Evolutionary conservation across 1,284 basidiomycete species (phyloP).

Genomic region (Trichosporon asahii): DNA sequence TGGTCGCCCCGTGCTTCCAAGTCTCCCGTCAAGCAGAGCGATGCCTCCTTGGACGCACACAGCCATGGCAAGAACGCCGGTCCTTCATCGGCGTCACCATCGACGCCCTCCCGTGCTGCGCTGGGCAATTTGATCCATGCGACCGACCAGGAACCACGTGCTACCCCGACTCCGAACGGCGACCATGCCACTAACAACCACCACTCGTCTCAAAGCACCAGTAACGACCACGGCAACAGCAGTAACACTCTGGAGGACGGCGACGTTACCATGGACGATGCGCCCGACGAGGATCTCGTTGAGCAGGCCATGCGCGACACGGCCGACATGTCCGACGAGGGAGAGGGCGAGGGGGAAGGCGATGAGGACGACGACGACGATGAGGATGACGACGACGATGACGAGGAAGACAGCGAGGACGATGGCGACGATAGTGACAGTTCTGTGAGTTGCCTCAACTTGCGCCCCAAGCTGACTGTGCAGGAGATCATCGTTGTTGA

Average conservation of each 20-base stretch:
- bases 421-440: constrained; percentile 27
- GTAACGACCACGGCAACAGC: background rate
- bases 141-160: constrained; percentile 14
- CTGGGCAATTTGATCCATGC: constrained; percentile 17
- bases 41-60: constrained; percentile 2
- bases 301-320: constrained; percentile 21
- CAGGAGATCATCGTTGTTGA: constrained; percentile 25
- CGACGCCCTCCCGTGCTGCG: constrained; percentile 17
- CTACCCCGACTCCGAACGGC: constrained; percentile 5
- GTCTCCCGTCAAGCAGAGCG: constrained; percentile 4
- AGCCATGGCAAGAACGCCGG: background rate
- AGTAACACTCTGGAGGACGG: constrained; percentile 9
- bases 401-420: constrained; percentile 47
- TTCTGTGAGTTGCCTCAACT: constrained; percentile 17
- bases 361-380: constrained; percentile 53
- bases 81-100: constrained; percentile 2
- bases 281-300: constrained; percentile 24
- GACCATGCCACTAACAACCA: background rate
- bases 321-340: constrained; percentile 52
- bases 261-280: constrained; percentile 11
- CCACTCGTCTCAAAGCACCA: background rate
- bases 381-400: constrained; percentile 45
- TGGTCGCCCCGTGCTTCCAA: constrained; percentile 3
- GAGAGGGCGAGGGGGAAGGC: constrained; percentile 62
- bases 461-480: constrained; percentile 5